Evolutionary conservation across 345 rosid genomes (phyloP), one percentile per base, ranked within the genome.

Genomic region (Stellera chamaejasme): DNA sequence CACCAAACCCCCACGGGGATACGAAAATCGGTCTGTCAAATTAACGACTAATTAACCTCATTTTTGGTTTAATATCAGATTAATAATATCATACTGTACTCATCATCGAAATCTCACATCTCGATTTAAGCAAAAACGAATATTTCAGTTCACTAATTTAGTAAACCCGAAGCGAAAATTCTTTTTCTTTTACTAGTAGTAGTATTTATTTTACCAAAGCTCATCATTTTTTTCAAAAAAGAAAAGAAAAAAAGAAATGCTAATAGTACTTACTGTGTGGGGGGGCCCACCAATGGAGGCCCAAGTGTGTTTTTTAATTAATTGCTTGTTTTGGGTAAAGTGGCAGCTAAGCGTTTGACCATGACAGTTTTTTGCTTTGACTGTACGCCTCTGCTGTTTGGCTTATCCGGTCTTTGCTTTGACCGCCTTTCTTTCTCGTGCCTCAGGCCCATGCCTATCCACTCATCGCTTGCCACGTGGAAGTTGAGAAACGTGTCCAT

Each of bases 281-380:
- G 39, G 46, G 16, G 69, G 47, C 55, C 64, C 69, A 60, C 10
- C 6, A 11, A 12, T 16, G 19, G 32, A 16, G 4, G 26, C 3
- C 27, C 32, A 43, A 19, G 27, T 2, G 23, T 0, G 43, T 15
- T 45, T 47, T 32, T n/a, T n/a, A n/a, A n/a, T n/a, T 4, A 55
- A 50, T 41, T 25, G 26, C 49, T 27, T 45, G 52, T 63, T 66
- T 63, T 50, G 53, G 69, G 64, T 28, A 68, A 76, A 73, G 72
- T 64, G 69, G 69, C 83, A 75, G 83, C 75, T 52, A 68, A 68
- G 66, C 73, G 45, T 71, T 76, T 79, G 79, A 76, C 79, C 59
- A 11, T n/a, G 55, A 51, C 72, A 49, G 54, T 50, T 43, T 32
- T 52, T 69, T 50, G 62, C 63, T 71, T 71, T 71, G 75, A 71